Evolutionary conservation across 2,329 filamentous ascomycete species (phyloP).

Genomic region (Myriosclerotinia curreyana): DNA sequence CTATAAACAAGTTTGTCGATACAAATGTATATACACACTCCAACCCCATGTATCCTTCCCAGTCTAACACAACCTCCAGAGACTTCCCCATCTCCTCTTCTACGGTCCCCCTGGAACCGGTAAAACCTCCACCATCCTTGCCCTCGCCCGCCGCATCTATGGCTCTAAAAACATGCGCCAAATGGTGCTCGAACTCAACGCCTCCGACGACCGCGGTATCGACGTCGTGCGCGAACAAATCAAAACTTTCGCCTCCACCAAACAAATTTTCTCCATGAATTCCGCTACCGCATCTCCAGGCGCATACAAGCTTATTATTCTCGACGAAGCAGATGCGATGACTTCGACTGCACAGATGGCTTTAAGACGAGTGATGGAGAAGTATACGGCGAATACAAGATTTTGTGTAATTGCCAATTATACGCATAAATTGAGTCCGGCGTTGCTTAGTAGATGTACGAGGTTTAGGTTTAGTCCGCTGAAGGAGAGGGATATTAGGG

Average conservation of each 20-base stretch:
- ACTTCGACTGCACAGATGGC: slow-evolving; percentile 99
- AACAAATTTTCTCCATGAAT: slow-evolving; percentile 84
- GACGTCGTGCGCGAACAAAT: slow-evolving; percentile 98
- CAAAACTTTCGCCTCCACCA: slow-evolving; percentile 97
- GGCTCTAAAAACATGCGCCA: slow-evolving; percentile 89
- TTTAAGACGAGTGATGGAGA: slow-evolving; percentile 94
- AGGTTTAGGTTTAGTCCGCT: slow-evolving; percentile 92
- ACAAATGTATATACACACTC: slow-evolving; percentile 62
- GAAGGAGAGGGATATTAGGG: slow-evolving; percentile 81
- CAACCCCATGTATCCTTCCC: slow-evolving; percentile 14
- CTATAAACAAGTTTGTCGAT: slow-evolving; percentile 97
- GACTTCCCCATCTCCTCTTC: slow-evolving; percentile 89
- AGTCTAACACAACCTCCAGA: slow-evolving; percentile 42
- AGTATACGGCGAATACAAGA: slow-evolving; percentile 95
- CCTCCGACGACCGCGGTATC: slow-evolving; percentile 94
- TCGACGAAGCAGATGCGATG: slow-evolving; percentile 99
- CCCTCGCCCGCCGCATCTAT: slow-evolving; percentile 89
- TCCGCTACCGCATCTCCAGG: slow-evolving; percentile 55
- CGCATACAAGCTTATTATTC: slow-evolving; percentile 90
- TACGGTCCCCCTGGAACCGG: slow-evolving; percentile 96
- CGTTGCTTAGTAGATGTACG: slow-evolving; percentile 88
- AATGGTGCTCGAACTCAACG: slow-evolving; percentile 98
- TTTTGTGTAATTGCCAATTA: slow-evolving; percentile 99
- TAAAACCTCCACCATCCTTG: slow-evolving; percentile 95
- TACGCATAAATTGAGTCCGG: slow-evolving; percentile 93